Base-by-base conservation (phyloP, 768 basidiomycete species). In the Hemileccinum rubropunctum region DNA sequence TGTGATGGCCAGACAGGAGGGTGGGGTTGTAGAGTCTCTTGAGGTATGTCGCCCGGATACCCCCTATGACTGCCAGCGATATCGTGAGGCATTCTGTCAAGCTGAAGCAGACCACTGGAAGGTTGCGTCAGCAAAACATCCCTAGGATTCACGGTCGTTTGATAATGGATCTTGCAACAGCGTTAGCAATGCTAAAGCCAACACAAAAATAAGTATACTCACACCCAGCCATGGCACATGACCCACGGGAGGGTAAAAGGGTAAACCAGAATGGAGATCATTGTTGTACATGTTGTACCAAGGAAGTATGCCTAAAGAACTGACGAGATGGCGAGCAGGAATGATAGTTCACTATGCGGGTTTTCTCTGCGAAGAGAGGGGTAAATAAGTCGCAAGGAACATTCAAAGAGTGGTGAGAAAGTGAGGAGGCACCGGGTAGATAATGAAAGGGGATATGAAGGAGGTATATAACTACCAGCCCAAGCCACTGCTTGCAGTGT, bases 181-280 rank as follows among this genome's bases (percentile, higher is more conserved):
- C 10, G 23, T 52, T 26, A 50, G 21, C 9, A 26, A 45, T n/a
- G 2, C n/a, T 17, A 20, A 47, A 5, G 17, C 35, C 36, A 36
- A 11, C 15, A 34, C 2, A 17, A 47, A 17, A 21, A 17, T 4
- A 26, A 1, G 6, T 37, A 12, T 39, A 50, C 59, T 48, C 38
- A 59, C 58, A n/a, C 27, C 35, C 15, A 53, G 42, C 12, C 17
- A 27, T 32, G 15, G 6, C 34, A 34, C 20, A 50, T 52, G 36
- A 38, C 35, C 36, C 5, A 5, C 28, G 27, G 8, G 4, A 26
- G 8, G 10, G 32, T 5, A 35, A n/a, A 3, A 34, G 17, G 6
- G 1, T 6, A 3, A 3, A 15, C 0, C 39, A 28, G 2, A 4
- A 49, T 1, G n/a, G 21, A 10, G 1, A 44, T 28, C 2, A 4